Evolutionary conservation across 495 filamentous ascomycete genomes (phyloP).

Genomic region (Thermochaetoides thermophila): DNA sequence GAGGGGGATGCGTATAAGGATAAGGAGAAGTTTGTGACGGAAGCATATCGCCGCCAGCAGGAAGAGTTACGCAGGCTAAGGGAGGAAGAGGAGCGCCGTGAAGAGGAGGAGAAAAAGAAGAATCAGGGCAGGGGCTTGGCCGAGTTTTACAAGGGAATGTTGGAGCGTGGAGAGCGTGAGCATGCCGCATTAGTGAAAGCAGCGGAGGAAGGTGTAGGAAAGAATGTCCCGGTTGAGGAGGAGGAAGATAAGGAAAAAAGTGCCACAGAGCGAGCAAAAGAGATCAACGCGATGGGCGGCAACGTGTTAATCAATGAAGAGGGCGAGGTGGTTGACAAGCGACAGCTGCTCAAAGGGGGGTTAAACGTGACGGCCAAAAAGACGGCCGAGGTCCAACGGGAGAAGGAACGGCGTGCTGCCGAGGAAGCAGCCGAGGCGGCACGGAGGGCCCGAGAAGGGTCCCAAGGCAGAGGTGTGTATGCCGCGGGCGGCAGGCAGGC

Average conservation of each 20-base stretch:
- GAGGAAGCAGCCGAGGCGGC: constrained; percentile 15
- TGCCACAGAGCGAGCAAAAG: constrained; percentile 54
- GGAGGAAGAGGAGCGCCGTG: constrained; percentile 64
- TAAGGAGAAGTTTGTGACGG: constrained; percentile 93
- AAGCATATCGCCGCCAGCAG: constrained; percentile 89
- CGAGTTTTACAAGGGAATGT: constrained; percentile 70
- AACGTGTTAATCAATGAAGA: constrained; percentile 77
- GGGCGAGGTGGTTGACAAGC: constrained; percentile 85
- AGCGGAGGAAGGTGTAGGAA: constrained; percentile 45
- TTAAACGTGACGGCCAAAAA: constrained; percentile 62
- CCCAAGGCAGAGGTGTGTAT: constrained; percentile 29
- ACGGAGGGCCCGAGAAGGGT: constrained; percentile 17
- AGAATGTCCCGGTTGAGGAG: constrained; percentile 12
- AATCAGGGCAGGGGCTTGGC: constrained; percentile 65
- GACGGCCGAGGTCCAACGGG: constrained; percentile 22
- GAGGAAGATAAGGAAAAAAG: constrained; percentile 42
- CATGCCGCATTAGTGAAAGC: constrained; percentile 57
- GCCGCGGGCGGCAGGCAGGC: constrained; percentile 39
- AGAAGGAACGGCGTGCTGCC: constrained; percentile 20
- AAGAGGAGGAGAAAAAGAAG: constrained; percentile 54
- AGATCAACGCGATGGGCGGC: constrained; percentile 57
- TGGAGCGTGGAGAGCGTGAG: constrained; percentile 60
- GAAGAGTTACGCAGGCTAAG: constrained; percentile 54
- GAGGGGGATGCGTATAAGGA: constrained; percentile 91
- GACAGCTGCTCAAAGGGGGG: constrained; percentile 75